Base-by-base conservation (phyloP, 2,329 filamentous ascomycete genomes). In the Colletotrichum limetticola region DNA sequence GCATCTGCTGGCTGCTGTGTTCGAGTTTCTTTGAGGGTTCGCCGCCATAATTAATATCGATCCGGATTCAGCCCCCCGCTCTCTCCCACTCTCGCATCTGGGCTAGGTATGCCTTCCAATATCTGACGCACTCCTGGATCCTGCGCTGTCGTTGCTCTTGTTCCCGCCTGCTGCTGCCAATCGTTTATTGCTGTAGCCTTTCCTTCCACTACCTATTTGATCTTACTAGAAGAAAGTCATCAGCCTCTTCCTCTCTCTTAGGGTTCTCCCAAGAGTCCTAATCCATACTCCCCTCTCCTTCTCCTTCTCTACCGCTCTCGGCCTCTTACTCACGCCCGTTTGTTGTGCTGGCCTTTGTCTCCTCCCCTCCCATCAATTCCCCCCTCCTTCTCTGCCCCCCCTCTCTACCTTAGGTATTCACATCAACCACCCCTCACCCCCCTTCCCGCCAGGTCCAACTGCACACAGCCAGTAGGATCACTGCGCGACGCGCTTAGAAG, bases 401-500 rank as follows among this genome's bases (percentile, higher is more conserved):
- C 30, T 32, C 52, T 56, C 32, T 35, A 35, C 32, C 32, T 35
- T 4, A 12, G 11, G 32, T 52, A 56, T 49, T 19, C 19, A 49
- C 42, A 56, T 49, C 42, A 49, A 49, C 42, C 42, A 49, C 42
- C 42, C 42, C 42, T 49, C 42, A n/a, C 42, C 42, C 58, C 53
- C 53, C 24, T 61, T 74, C 64, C 68, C 49, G 55, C 59, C 35
- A 70, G 30, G 14, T 46, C 30, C 57, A 35, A 57, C 6, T 37
- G 16, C 68, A 71, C 59, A 69, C 74, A 75, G 76, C 80, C 80
- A 81, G 79, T 82, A 78, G 74, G 76, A 82, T 78, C 76, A 77
- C 77, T 74, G 78, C 76, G 77, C 76, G 78, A 80, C 78, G 79
- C 80, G 81, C 81, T 82, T 81, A 79, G 66, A 59, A 69, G 56